These are phyloP conservation scores for Marchantia paleacea DNA, from an alignment of 225 moss, liverwort and hornwort species.

Conservation along the genomic window DNA sequence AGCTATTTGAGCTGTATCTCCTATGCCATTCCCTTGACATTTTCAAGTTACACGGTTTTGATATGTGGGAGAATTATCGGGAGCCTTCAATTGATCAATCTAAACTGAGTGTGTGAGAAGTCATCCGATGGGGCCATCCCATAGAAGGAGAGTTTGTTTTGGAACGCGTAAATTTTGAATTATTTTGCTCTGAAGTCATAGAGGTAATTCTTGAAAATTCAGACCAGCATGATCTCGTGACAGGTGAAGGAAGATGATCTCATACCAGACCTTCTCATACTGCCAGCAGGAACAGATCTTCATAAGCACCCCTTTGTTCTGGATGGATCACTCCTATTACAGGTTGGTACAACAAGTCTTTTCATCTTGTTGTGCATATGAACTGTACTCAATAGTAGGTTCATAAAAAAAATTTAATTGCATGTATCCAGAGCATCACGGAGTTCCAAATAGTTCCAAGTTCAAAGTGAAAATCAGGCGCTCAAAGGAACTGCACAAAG, in stretches of 20 bases:
- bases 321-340: constrained; percentile 75
- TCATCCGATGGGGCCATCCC: background rate
- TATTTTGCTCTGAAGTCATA: background rate
- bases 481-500: background rate
- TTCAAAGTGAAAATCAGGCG: background rate
- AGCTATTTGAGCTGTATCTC: background rate
- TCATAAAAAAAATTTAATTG: background rate
- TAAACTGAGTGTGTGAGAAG: background rate
- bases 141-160: background rate
- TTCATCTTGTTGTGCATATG: background rate
- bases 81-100: background rate
- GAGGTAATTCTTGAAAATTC: background rate
- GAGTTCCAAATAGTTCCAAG: background rate
- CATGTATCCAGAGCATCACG: background rate
- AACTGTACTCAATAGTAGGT: background rate
- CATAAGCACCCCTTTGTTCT: constrained; percentile 82
- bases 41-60: background rate
- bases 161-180: background rate
- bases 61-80: background rate
- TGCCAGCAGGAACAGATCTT: constrained; percentile 87
- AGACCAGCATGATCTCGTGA: constrained; percentile 11
- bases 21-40: background rate
- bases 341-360: constrained; percentile 38
- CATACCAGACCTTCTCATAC: constrained; percentile 70
- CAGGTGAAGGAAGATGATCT: constrained; percentile 83